Conservation (phyloP, 306 rosid species). For the Vigna trinervia region DNA sequence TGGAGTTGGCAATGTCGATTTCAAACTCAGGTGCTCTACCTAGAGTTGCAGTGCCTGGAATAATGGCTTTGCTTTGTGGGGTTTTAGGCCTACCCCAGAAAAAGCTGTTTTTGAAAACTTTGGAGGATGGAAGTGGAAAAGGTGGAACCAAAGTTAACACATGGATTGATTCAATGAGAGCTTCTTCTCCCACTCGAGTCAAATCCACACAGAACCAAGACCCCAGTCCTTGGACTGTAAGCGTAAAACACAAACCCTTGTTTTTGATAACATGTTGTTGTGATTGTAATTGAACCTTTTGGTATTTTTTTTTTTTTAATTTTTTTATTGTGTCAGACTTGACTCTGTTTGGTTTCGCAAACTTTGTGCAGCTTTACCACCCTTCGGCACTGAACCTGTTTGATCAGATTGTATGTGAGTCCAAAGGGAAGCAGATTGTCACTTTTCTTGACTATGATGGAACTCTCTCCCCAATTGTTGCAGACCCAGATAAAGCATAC, state of each 20-base stretch:
- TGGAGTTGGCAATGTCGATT: constrained; percentile 52
- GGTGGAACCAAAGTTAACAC: constrained; percentile 53
- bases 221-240: constrained; percentile 66
- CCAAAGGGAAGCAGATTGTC: constrained; percentile 73
- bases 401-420: constrained; percentile 60
- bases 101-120: constrained; percentile 47
- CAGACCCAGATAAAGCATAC: constrained; percentile 87
- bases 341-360: constrained; percentile 7
- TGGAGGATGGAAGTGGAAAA: constrained; percentile 53
- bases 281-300: not conserved
- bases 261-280: not conserved
- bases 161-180: constrained; percentile 87
- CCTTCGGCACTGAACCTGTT: constrained; percentile 84
- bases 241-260: constrained; percentile 18
- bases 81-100: constrained; percentile 48
- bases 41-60: constrained; percentile 38
- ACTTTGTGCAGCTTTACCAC: constrained; percentile 58
- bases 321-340: not conserved
- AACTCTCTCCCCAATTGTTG: constrained; percentile 95
- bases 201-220: constrained; percentile 52
- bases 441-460: constrained; percentile 94
- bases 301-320: not conserved
- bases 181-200: constrained; percentile 77
- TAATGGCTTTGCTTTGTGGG: constrained; percentile 51
- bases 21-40: constrained; percentile 50